Percentiles rank a stretch among this genome's conserved stretches.
These are phyloP conservation scores for Jamesozyma jinghongensis DNA, from an alignment of 805 yeast species.

Conservation along the genomic window DNA sequence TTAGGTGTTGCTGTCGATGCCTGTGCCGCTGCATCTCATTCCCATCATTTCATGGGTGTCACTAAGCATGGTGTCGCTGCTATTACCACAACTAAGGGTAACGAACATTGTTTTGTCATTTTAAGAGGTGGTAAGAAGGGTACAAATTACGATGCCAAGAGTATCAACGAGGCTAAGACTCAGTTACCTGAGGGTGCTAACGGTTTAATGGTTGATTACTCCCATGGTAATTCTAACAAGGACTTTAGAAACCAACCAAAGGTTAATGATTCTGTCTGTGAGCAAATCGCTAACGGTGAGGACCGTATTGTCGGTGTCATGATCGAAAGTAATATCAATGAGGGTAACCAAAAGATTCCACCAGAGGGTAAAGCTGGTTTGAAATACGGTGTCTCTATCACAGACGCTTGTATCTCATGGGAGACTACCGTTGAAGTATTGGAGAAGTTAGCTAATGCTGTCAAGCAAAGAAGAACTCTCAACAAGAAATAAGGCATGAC, in stretches of 20 bases:
- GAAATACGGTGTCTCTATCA: slow-evolving; percentile 90
- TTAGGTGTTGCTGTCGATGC: slow-evolving; percentile 92
- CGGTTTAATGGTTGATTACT: slow-evolving; percentile 88
- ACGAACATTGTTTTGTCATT: slow-evolving; percentile 86
- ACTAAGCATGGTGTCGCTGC: slow-evolving; percentile 97
- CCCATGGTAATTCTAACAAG: slow-evolving; percentile 94
- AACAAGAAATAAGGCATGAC: slow-evolving; percentile 13
- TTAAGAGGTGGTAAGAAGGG: slow-evolving; percentile 94
- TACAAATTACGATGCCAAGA: slow-evolving; percentile 79
- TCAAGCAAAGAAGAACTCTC: slow-evolving; percentile 61
- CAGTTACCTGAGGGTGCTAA: slow-evolving; percentile 40
- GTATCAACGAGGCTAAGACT: slow-evolving; percentile 66
- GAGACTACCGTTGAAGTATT: slow-evolving; percentile 80
- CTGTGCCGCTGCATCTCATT: slow-evolving; percentile 78
- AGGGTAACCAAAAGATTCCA: slow-evolving; percentile 83
- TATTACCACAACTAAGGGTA: slow-evolving; percentile 92
- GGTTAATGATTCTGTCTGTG: slow-evolving; percentile 75
- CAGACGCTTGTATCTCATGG: slow-evolving; percentile 95
- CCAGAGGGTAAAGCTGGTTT: slow-evolving; percentile 48
- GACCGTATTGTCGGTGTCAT: slow-evolving; percentile 78
- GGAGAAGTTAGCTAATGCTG: slow-evolving; percentile 71
- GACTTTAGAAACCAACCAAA: slow-evolving; percentile 92
- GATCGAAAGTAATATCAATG: slow-evolving; percentile 89
- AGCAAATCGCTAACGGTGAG: slow-evolving; percentile 77
- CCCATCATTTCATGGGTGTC: slow-evolving; percentile 95